Evolutionary conservation across 1,284 basidiomycete species (phyloP).

Genomic region (Ganoderma sinense): DNA sequence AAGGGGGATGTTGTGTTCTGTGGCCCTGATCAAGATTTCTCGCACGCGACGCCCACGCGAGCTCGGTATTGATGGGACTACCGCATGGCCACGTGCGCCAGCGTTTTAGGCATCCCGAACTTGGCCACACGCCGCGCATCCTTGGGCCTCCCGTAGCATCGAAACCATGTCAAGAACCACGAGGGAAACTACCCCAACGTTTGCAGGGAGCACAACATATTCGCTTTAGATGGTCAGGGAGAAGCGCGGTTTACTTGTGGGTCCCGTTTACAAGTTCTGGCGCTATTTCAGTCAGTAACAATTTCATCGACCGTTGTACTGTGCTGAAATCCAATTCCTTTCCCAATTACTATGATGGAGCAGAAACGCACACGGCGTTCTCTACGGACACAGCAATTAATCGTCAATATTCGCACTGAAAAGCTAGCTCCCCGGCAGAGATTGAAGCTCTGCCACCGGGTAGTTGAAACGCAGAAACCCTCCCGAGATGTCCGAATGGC

Average conservation of each 20-base stretch:
- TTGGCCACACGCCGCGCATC: not conserved
- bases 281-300: not conserved
- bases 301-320: not conserved
- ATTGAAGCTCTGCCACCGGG: constrained; percentile 1
- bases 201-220: not conserved
- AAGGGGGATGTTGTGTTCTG: not conserved
- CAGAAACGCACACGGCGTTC: not conserved
- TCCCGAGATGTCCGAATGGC: not conserved
- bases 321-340: not conserved
- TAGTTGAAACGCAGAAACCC: not conserved
- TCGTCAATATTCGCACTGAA: not conserved
- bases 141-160: not conserved
- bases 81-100: constrained; percentile 8
- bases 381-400: not conserved
- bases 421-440: not conserved
- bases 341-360: not conserved
- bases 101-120: not conserved
- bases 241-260: not conserved
- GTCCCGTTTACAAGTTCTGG: not conserved
- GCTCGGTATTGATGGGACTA: constrained; percentile 11
- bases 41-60: constrained; percentile 20
- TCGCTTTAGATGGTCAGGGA: not conserved
- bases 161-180: not conserved
- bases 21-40: constrained; percentile 10
- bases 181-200: not conserved